Evolutionary conservation across 441 rosid genomes (phyloP), one percentile per base, ranked within the genome.

Genomic region (Arabidopsis hybrid): DNA sequence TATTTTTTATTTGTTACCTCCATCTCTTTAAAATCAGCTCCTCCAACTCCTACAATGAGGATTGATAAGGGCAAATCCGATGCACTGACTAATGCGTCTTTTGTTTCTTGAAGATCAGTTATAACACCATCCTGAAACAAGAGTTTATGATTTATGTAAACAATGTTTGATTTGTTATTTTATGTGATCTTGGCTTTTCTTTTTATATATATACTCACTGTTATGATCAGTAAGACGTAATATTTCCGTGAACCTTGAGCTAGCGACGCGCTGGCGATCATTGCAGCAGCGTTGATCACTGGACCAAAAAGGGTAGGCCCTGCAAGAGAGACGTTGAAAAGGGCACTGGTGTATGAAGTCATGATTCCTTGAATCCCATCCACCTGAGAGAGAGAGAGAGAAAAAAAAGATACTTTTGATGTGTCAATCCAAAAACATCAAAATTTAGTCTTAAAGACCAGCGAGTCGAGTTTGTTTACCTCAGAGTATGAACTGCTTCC

Each of bases 281-380:
- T 67, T 13, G 95, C 95, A 45, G 99, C 97, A 4, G 50, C 73
- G 73, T 71, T 86, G 64, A 94, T 88, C 71, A 94, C 96, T 16
- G 85, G 97, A 39, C 99, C 99, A 80, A 95, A 92, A 39, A 95
- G 88, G n/a, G 99, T 92, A 38, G 99, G 99, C 50, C 99, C 97
- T 0, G 99, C 97, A 71, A 95, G 92, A 79, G 97, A 89, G 39
- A 94, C 97, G 66, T 94, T 90, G 53, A 65, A 84, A 76, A 94
- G 97, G 12, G 97, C 97, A 72, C 88, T 86, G 43, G 82, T 71
- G 73, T 94, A 94, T 60, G 99, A 85, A 78, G 59, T 79, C 91
- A 90, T 78, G 75, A 94, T 90, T 57, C 99, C 99, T 61, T 84
- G 90, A 74, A 92, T 81, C 78, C 97, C 97, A 52, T 94, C 99